Base-by-base conservation (phyloP, 768 basidiomycete species). In the Calocybe cyanea region DNA sequence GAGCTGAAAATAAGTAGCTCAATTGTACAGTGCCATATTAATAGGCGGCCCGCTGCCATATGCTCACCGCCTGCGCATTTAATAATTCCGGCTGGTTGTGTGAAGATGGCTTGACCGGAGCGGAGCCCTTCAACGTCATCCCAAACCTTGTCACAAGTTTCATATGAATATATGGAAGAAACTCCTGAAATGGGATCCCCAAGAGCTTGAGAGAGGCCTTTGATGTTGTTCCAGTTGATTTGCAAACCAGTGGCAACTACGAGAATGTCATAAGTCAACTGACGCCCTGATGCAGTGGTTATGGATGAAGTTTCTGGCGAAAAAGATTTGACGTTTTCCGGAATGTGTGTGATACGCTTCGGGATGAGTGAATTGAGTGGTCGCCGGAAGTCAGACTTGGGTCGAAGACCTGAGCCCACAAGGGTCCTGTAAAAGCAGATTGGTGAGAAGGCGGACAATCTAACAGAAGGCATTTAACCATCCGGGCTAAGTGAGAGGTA, bases 71-170 rank as follows among this genome's bases (percentile, higher is more conserved):
- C 86, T 56, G 93, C 87, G 62, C 94, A 98, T 65, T 99, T 99
- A 60, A 99, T 78, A 19, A 91, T 68, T 13, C 94, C 92, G 11
- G 86, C 80, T 28, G 94, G 95, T 57, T 98, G 95, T 0, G 94
- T 97, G 69, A 98, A 99, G 55, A 98, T 76, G 3, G 93, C 93
- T 43, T 83, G 80, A 10, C 94, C 93, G 2, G 73, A 68, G 28
- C 85, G 77, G 46, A 92, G 75, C 10, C 73, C 73, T 48, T 91
- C 80, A 36, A 97, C 83, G 55, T 92, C 83, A 33, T 72, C 65
- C 91, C 90, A 95, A 13, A 81, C 80, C 65, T 92, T 93, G 67
- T 96, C 92, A 58, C 86, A 89, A 4, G 89, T 86, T 43, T 87
- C 79, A 63, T 90, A 90, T 0, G 87, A 87, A 68, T 97, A 97